A percentile compares a stretch with the other conserved stretches of the same genome.
phyloP scores from a whole-genome alignment of 2,329 filamentous ascomycete genomes.

The Pyrenophora graminea region DNA sequence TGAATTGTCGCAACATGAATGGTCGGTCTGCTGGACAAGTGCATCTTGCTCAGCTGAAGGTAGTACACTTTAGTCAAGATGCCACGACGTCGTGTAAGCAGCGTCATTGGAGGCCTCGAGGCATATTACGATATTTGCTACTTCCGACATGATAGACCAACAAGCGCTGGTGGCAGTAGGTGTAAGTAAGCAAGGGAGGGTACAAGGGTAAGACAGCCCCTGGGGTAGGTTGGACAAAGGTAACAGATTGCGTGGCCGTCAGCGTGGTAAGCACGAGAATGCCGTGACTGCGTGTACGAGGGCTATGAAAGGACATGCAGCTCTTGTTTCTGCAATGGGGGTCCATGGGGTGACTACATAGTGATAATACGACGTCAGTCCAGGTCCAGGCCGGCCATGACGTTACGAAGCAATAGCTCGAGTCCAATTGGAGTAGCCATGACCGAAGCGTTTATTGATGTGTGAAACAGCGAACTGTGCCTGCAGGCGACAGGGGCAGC shows the following conservation, averaged over 20 bases:
- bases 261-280: conserved; percentile 7
- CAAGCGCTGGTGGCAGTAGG: too few relatives aligned
- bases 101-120: too few relatives aligned
- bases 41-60: too few relatives aligned
- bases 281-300: conserved; percentile 9
- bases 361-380: neutral
- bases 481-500: neutral
- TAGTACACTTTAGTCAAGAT: too few relatives aligned
- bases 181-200: neutral
- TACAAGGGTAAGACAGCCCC: conserved; percentile 6
- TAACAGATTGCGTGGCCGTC: neutral
- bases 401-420: neutral
- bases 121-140: too few relatives aligned
- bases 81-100: too few relatives aligned
- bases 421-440: conserved; percentile 2
- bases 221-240: neutral
- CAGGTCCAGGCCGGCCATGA: conserved; percentile 2
- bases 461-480: conserved; percentile 10
- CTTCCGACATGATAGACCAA: too few relatives aligned
- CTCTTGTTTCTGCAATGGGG: neutral
- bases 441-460: conserved; percentile 11
- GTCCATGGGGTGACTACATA: neutral
- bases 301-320: neutral
- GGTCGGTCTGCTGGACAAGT: too few relatives aligned
- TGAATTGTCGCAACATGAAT: too few relatives aligned